These are phyloP conservation scores for Candida easanensis DNA, from an alignment of 805 yeast genomes.

Conservation along the genomic window DNA sequence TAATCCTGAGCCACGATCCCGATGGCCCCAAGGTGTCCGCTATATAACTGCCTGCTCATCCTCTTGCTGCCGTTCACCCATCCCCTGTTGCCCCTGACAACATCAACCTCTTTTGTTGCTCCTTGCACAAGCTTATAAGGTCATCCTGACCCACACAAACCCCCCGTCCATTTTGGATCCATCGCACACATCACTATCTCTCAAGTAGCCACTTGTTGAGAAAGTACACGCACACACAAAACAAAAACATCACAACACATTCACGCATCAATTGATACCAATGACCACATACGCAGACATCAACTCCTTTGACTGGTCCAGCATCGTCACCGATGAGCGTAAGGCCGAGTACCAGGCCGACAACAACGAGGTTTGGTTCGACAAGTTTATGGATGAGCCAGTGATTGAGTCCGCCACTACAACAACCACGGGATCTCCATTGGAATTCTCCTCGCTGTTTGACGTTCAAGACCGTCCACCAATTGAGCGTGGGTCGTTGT, in stretches of 20 bases:
- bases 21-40: no score
- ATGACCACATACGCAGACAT: conserved; percentile 24
- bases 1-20: neutral
- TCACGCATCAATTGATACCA: neutral
- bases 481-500: conserved; percentile 17
- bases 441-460: conserved; percentile 28
- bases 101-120: neutral
- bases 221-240: neutral
- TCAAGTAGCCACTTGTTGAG: neutral
- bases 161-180: neutral
- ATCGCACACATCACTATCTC: no score
- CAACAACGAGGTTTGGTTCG: conserved; percentile 24
- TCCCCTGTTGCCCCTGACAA: neutral
- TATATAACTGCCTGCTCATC: conserved; percentile 3
- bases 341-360: conserved; percentile 8
- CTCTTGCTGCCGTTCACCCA: conserved; percentile 1
- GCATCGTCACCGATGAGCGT: conserved; percentile 19
- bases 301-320: conserved; percentile 26
- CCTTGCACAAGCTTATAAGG: no score
- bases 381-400: conserved; percentile 20
- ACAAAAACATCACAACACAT: neutral
- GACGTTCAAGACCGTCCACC: conserved; percentile 14
- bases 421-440: conserved; percentile 23
- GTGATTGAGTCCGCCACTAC: conserved; percentile 10
- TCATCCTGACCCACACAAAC: no score